Percentiles rank a stretch among this genome's conserved stretches.
Evolutionary conservation across 2,329 filamentous ascomycete species (phyloP).

Genomic region (Cadophora malorum): DNA sequence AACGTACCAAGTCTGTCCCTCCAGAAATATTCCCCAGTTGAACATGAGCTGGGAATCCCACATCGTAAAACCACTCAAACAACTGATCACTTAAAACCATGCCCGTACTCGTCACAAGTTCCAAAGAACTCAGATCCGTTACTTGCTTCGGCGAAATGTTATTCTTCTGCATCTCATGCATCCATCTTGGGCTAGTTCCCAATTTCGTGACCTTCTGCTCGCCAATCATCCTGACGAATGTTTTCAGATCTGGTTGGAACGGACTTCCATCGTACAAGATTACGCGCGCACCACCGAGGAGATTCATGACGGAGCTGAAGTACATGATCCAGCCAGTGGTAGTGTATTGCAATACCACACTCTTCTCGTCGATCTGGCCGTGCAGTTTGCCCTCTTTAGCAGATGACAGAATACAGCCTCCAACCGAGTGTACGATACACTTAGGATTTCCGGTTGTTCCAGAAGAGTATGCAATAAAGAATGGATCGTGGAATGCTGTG

Average conservation of each 20-base stretch:
- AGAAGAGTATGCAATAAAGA: conserved; percentile 78
- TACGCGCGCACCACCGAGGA: conserved; percentile 65
- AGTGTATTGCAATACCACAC: conserved; percentile 62
- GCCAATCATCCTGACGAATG: conserved; percentile 67
- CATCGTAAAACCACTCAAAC: conserved; percentile 79
- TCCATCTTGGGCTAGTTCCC: conserved; percentile 78
- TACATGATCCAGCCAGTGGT: conserved; percentile 92
- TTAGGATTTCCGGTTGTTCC: conserved; percentile 86
- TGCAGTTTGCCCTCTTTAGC: conserved; percentile 67
- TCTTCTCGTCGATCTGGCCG: conserved; percentile 51
- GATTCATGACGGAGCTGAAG: conserved; percentile 61
- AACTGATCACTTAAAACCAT: conserved; percentile 81
- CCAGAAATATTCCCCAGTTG: conserved; percentile 79
- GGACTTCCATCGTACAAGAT: conserved; percentile 86
- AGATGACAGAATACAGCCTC: conserved; percentile 64
- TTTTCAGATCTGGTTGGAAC: conserved; percentile 70
- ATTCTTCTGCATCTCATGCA: conserved; percentile 73
- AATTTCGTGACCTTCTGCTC: conserved; percentile 73
- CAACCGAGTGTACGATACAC: conserved; percentile 81
- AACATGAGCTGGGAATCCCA: conserved; percentile 68
- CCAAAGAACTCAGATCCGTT: conserved; percentile 63
- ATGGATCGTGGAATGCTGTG: conserved; percentile 64
- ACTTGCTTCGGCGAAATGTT: conserved; percentile 65
- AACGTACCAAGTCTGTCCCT: conserved; percentile 74
- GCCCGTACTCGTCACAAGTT: conserved; percentile 72